Evolutionary conservation across 2,329 filamentous ascomycete species (phyloP).

Genomic region (Claviceps sp.): DNA sequence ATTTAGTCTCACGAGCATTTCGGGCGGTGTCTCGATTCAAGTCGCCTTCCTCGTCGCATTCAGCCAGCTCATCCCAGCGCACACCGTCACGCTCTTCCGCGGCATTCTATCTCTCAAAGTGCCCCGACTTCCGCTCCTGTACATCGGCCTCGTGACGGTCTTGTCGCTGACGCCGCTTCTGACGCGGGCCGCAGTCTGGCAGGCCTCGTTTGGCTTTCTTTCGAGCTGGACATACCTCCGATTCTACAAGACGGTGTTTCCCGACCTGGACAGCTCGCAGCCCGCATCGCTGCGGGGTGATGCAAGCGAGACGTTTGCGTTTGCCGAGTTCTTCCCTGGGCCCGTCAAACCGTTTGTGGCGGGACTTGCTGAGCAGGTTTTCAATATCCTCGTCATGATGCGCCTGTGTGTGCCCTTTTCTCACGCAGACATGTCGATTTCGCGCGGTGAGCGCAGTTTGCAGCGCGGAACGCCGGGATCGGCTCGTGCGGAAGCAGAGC

Average conservation of each 20-base stretch:
- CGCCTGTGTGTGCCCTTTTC: conserved; percentile 78
- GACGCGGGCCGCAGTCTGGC: conserved; percentile 61
- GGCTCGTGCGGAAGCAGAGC: conserved; percentile 81
- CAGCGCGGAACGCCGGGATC: conserved; percentile 47
- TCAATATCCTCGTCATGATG: conserved; percentile 59
- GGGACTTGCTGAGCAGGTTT: conserved; percentile 60
- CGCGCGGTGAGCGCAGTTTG: conserved; percentile 47
- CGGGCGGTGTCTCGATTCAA: conserved; percentile 79
- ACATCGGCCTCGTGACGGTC: conserved; percentile 61
- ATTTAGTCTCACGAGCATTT: conserved; percentile 62
- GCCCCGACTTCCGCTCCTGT: conserved; percentile 53
- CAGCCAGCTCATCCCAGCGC: conserved; percentile 92
- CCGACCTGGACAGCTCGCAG: conserved; percentile 52
- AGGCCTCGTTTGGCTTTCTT: conserved; percentile 70
- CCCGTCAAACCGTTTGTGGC: conserved; percentile 66
- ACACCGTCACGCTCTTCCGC: conserved; percentile 88
- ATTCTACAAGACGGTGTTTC: conserved; percentile 74
- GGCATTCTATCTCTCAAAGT: conserved; percentile 83
- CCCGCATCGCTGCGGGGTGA: conserved; percentile 62
- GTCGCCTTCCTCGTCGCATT: conserved; percentile 92
- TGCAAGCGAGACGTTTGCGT: conserved; percentile 90
- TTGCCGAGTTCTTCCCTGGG: conserved; percentile 89
- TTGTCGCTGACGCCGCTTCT: conserved; percentile 44
- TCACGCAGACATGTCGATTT: conserved; percentile 61
- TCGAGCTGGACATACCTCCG: conserved; percentile 91